Base-by-base conservation (phyloP, 2,329 filamentous ascomycete genomes). In the Periglandula ipomoeae region DNA sequence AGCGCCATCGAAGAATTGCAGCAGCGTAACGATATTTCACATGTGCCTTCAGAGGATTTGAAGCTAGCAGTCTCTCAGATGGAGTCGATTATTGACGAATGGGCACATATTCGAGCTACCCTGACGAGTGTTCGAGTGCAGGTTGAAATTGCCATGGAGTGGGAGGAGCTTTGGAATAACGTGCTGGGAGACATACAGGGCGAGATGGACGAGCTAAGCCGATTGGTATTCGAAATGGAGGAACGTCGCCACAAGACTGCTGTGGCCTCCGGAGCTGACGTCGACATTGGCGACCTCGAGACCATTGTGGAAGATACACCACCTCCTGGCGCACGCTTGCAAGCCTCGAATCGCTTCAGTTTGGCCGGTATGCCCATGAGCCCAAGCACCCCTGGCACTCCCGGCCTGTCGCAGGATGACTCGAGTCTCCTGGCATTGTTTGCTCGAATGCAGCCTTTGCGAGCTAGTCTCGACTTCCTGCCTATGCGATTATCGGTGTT, bases 141-240 rank as follows among this genome's bases (percentile, higher is more conserved):
- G 61, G 91, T 98, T 17, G 93, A 97, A 66, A 82, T 95, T 50
- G 93, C 93, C 42, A 95, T 97, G 89, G 93, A 98, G 62, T 98
- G 91, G 91, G 90, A 96, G 65, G 90, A 97, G 68, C 74, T 98
- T 32, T 97, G 93, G 91, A 89, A 89, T 58, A 88, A 79, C 54
- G 91, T 97, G 3, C 73, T 98, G 3, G 91, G 90, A 40, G 91
- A 97, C 63, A 95, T 97, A 52, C 87, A 90, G 46, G 82, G 84
- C 53, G 93, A 98, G 68, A 84, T 81, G 67, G 87, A 93, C 55
- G 83, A 85, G 40, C 74, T 95, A 15, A 81, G 79, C 59, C 78
- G 86, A 35, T 71, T 95, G 43, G 87, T 97, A 26, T 97, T 97
- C 60, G 90, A 97, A 66, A 95, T 97, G 89, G 93, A 98, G 65